Evolutionary conservation across 1,284 basidiomycete species (phyloP).

Genomic region (Volvariella surrecta): DNA sequence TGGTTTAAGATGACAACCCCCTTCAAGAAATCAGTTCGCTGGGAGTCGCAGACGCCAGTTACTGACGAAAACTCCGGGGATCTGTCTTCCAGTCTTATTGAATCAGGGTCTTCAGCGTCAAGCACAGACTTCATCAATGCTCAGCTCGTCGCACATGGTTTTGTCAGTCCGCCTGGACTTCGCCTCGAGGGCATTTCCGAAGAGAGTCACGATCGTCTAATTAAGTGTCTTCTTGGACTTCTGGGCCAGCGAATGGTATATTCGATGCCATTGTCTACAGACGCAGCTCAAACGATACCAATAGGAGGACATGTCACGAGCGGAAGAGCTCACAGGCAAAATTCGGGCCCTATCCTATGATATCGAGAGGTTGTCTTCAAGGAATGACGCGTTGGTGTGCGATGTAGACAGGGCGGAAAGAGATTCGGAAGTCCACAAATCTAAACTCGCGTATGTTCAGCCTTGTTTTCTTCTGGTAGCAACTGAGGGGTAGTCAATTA

Average conservation of each 20-base stretch:
- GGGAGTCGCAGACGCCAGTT: conserved; percentile 30
- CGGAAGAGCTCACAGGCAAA: conserved; percentile 71
- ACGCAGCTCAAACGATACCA: conserved; percentile 6
- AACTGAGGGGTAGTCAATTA: conserved; percentile 17
- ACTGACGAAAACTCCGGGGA: conserved; percentile 16
- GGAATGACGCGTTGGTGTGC: conserved; percentile 49
- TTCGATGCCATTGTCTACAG: conserved; percentile 11
- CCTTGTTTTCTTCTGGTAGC: conserved; percentile 10
- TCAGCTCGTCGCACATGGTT: conserved; percentile 77
- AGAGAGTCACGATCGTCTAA: conserved; percentile 53
- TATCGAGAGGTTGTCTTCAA: conserved; percentile 64
- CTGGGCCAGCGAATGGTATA: conserved; percentile 73
- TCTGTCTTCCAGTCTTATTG: conserved; percentile 31
- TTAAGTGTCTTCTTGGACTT: conserved; percentile 74
- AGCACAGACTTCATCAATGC: conserved; percentile 67
- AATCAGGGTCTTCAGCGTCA: conserved; percentile 38
- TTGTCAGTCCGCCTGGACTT: conserved; percentile 53
- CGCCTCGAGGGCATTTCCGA: conserved; percentile 53
- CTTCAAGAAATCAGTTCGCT: conserved; percentile 36
- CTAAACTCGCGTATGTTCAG: conserved; percentile 51
- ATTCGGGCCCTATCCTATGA: conserved; percentile 77
- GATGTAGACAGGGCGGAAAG: conserved; percentile 62
- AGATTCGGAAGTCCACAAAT: conserved; percentile 66
- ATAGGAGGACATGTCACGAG: conserved; percentile 74
- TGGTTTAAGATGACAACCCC: too few species aligned